Conservation (phyloP, 371 early-diverging fungal species). For the Dichotomocladium elegans region DNA sequence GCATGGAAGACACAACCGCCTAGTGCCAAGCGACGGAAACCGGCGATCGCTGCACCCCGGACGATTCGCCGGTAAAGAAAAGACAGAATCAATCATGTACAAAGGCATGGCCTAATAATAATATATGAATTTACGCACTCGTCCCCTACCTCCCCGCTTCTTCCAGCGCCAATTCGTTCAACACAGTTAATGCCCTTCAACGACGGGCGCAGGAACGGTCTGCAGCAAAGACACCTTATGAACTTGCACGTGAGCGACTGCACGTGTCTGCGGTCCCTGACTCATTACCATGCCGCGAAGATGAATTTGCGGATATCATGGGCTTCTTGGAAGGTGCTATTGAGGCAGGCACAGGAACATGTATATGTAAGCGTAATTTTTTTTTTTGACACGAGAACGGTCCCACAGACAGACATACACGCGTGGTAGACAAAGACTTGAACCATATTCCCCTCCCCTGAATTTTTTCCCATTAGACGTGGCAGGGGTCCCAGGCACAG, state of each 20-base stretch:
- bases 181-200: conserved; percentile 7
- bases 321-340: conserved; percentile 70
- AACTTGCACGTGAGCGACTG: conserved; percentile 70
- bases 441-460: not conserved
- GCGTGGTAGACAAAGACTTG: not conserved
- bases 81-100: not conserved
- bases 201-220: conserved; percentile 10
- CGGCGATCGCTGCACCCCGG: conserved; percentile 1
- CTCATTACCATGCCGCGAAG: conserved; percentile 86
- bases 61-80: conserved; percentile 5
- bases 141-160: not conserved
- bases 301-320: conserved; percentile 79
- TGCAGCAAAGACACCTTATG: conserved; percentile 38
- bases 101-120: not conserved
- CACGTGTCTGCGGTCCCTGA: conserved; percentile 90
- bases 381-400: too few species aligned
- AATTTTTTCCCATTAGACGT: conserved; percentile 55
- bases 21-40: not conserved
- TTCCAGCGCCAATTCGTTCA: conserved; percentile 4
- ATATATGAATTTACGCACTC: too few species aligned
- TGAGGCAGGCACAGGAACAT: conserved; percentile 74
- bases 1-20: not conserved
- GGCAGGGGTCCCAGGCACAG: conserved; percentile 97
- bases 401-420: not conserved
- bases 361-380: conserved; percentile 68